phyloP scores from a whole-genome alignment of 352 stramenopile species.

The Globisporangium megalacanthum region DNA sequence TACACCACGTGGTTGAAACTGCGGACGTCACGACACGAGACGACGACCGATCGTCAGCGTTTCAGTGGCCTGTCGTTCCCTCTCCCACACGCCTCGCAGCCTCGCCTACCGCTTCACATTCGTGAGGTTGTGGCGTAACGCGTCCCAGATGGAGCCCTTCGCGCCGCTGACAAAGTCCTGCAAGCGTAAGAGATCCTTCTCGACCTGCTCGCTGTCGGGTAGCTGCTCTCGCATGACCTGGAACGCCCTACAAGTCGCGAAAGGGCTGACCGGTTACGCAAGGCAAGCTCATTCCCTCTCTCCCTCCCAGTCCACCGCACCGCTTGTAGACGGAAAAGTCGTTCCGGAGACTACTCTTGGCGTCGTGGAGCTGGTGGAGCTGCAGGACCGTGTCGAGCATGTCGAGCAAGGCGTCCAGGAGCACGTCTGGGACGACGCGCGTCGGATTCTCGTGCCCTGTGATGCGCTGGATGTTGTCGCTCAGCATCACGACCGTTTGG shows the following conservation, averaged over 20 bases:
- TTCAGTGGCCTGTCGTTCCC: neutral
- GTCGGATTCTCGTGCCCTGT: slow-evolving; percentile 63
- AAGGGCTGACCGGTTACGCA: neutral
- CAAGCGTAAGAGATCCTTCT: slow-evolving; percentile 50
- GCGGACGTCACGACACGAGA: slow-evolving; percentile 2
- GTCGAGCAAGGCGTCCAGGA: slow-evolving; percentile 54
- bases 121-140: slow-evolving; percentile 50
- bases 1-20: slow-evolving; percentile 63
- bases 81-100: neutral
- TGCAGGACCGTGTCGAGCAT: slow-evolving; percentile 59
- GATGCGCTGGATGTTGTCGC: slow-evolving; percentile 66
- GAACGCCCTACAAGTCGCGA: slow-evolving; percentile 30
- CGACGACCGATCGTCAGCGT: neutral
- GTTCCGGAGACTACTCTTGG: slow-evolving; percentile 61
- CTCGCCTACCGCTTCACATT: slow-evolving; percentile 52
- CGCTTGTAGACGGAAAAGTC: slow-evolving; percentile 76
- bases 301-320: slow-evolving; percentile 11
- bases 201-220: slow-evolving; percentile 27
- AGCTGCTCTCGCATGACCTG: slow-evolving; percentile 35
- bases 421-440: slow-evolving; percentile 48
- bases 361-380: slow-evolving; percentile 62
- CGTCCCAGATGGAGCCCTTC: slow-evolving; percentile 59
- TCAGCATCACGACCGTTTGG: slow-evolving; percentile 53
- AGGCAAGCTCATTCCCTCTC: too few species aligned
- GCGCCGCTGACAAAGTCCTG: slow-evolving; percentile 63